A percentile compares a stretch with the other conserved stretches of the same genome.
phyloP scores from a whole-genome alignment of 179 eudicot genomes.

The Dionaea muscipula region DNA sequence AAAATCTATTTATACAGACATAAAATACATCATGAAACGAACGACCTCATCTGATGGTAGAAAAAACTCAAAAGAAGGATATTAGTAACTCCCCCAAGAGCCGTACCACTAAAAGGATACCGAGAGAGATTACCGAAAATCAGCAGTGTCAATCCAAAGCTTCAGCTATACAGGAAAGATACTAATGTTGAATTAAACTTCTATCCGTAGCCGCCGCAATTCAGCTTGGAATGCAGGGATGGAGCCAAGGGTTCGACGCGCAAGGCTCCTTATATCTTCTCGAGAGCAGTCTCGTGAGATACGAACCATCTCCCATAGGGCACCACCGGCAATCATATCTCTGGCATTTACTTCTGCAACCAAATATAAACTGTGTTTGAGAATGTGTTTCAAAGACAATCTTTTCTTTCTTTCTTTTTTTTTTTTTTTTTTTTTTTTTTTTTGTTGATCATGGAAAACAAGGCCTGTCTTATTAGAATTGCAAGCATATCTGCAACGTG shows the following conservation, averaged over 20 bases:
- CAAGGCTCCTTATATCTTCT: conserved; percentile 78
- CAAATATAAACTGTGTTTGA: background rate
- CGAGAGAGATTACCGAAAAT: background rate
- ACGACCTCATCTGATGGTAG: too few species aligned
- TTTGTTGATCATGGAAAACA: too few species aligned
- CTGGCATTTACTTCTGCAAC: conserved; percentile 71
- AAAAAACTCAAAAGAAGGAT: too few species aligned
- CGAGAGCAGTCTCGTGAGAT: conserved; percentile 90
- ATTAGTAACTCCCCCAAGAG: too few species aligned
- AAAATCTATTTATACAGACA: too few species aligned
- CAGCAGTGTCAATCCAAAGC: background rate
- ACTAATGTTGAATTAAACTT: conserved; percentile 11
- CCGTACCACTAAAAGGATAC: too few species aligned
- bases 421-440: too few species aligned
- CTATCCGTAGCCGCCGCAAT: conserved; percentile 63
- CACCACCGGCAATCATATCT: conserved; percentile 95
- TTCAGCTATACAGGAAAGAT: background rate
- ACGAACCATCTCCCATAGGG: conserved; percentile 95
- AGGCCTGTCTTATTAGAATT: too few species aligned
- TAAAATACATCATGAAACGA: too few species aligned
- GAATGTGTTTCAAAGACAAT: too few species aligned
- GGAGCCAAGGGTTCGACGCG: conserved; percentile 62
- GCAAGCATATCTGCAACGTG: background rate
- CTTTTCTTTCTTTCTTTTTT: too few species aligned
- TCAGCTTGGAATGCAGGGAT: conserved; percentile 67